phyloP scores from a whole-genome alignment of 2,329 filamentous ascomycete species.

The Hortaea sp. region DNA sequence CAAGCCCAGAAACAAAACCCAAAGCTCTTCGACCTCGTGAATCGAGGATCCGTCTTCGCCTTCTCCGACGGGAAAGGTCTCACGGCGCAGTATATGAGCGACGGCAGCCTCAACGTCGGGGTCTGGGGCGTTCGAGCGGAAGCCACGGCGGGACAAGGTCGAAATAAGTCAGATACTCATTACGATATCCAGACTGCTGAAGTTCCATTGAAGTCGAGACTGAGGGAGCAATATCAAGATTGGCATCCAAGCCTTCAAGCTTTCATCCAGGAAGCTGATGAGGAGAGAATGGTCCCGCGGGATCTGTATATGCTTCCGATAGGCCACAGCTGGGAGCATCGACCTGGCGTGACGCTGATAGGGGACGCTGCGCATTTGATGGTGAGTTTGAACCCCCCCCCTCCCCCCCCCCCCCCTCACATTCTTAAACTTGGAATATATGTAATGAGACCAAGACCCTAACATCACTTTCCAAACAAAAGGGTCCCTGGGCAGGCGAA shows the following conservation, averaged over 20 bases:
- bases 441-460: no score
- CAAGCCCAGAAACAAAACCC: conserved; percentile 18
- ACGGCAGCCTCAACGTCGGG: conserved; percentile 21
- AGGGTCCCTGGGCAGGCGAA: conserved; percentile 19
- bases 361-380: conserved; percentile 34
- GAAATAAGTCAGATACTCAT: no score
- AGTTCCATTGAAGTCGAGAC: conserved; percentile 9
- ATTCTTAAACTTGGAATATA: no score
- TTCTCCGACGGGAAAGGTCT: conserved; percentile 21
- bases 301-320: conserved; percentile 32
- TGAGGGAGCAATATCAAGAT: conserved; percentile 17
- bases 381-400: no score
- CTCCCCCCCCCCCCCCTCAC: no score
- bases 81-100: conserved; percentile 17
- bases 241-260: conserved; percentile 23
- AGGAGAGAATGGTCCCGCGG: conserved; percentile 16
- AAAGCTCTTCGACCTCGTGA: conserved; percentile 24
- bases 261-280: conserved; percentile 15
- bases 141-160: conserved; percentile 23
- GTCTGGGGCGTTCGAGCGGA: conserved; percentile 18
- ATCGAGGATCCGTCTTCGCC: conserved; percentile 22
- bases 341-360: conserved; percentile 28
- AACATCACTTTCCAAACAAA: no score
- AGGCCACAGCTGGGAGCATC: conserved; percentile 28
- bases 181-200: conserved; percentile 29